Evolutionary conservation across 2,329 filamentous ascomycete genomes (phyloP).

Genomic region (Diaporthe aspalathi): DNA sequence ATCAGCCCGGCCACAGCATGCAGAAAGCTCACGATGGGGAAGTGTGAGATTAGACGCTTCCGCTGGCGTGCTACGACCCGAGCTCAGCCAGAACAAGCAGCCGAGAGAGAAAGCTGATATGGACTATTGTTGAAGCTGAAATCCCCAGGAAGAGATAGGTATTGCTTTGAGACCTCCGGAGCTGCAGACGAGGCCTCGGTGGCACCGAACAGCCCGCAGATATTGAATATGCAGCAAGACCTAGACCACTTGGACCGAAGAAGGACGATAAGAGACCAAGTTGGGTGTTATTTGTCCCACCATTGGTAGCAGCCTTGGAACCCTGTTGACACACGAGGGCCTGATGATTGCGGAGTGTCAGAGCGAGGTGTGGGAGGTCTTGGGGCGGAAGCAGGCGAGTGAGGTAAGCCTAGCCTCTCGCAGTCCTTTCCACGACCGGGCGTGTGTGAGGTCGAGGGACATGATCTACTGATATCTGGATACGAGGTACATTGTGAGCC

Average conservation of each 20-base stretch:
- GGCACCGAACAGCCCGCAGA: constrained; percentile 17
- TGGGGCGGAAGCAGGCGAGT: constrained; percentile 20
- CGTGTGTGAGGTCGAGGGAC: not conserved
- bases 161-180: not conserved
- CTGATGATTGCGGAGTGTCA: constrained; percentile 25
- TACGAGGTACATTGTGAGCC: constrained; percentile 29
- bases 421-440: not conserved
- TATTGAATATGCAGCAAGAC: constrained; percentile 17
- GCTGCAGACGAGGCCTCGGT: constrained; percentile 12
- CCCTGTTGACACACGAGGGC: constrained; percentile 2
- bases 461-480: constrained; percentile 21
- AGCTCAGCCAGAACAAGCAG: not conserved
- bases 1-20: not conserved
- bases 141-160: not conserved
- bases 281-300: not conserved
- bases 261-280: not conserved
- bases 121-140: constrained; percentile 28
- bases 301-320: constrained; percentile 11
- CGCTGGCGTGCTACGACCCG: constrained; percentile 10
- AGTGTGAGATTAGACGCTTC: constrained; percentile 9
- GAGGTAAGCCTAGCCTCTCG: constrained; percentile 22
- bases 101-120: constrained; percentile 6
- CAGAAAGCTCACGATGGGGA: not conserved
- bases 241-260: constrained; percentile 17
- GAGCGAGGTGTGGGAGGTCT: constrained; percentile 16